Base-by-base conservation (phyloP, 768 basidiomycete genomes). In the Mycena filopes region DNA sequence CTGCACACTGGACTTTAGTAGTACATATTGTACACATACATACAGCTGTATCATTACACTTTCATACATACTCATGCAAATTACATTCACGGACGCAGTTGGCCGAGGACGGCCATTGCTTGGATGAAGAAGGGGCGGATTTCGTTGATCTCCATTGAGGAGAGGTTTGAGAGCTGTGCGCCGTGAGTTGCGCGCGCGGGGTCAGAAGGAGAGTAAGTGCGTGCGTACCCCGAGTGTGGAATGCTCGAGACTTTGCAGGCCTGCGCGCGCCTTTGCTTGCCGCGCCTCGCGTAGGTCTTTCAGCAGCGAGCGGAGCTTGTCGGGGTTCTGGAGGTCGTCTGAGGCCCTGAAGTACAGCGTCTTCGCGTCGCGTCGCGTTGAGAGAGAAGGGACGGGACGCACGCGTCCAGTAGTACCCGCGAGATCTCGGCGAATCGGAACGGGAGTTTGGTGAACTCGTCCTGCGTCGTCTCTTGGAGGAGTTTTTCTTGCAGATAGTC, bases 231-330 rank as follows among this genome's bases (percentile, higher is more conserved):
- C 89, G 28, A 95, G 83, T 75, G 93, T 92, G 68, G 88, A 91
- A 72, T 93, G 86, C 75, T 96, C 93, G 29, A 98, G 82, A 63
- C 86, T 87, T 64, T 85, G 83, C 2, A 99, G 79, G 83, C 96
- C 96, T 58, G 92, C 88, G 65, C 96, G 81, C 78, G 93, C 91
- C 74, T 99, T 99, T 10, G 96, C 92, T 75, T 98, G 97, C 41
- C 98, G 86, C 15, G 94, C 94, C 80, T 99, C 96, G 15, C 96
- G 91, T n/a, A 99, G 82, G 74, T 98, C 96, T 76, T 99, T 96
- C 21, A 99, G 84, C 2, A 99, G 78, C 7, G 90, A 89, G 7
- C 94, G 87, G 23, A 99, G 81, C 69, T 88, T 92, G 59, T 98
- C 95, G 5, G 96, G 88, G 61, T 89, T 88, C 57, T 90, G 87